These are phyloP conservation scores for Plicaturopsis crispa DNA, from an alignment of 768 basidiomycete species.

Conservation along the genomic window DNA sequence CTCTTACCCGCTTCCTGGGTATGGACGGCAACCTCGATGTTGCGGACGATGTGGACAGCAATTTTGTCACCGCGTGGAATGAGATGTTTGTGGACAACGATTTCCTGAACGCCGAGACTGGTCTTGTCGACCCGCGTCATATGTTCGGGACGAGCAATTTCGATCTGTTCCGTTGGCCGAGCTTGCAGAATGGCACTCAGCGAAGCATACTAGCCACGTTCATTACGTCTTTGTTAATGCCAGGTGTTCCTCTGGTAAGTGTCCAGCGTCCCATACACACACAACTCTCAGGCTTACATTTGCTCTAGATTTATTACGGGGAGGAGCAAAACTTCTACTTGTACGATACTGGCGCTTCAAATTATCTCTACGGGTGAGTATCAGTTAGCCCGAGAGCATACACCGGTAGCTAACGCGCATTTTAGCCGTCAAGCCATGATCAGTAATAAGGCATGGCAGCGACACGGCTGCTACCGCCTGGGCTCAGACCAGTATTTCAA, in stretches of 20 bases:
- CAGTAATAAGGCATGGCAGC: conserved; percentile 78
- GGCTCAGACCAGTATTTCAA: conserved; percentile 94
- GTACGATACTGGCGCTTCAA: conserved; percentile 81
- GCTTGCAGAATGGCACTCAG: conserved; percentile 77
- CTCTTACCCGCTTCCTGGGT: conserved; percentile 79
- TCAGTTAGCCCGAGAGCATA: background rate
- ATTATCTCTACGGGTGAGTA: conserved; percentile 83
- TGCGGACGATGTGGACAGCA: conserved; percentile 75
- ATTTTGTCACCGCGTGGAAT: conserved; percentile 90
- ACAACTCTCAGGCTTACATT: background rate
- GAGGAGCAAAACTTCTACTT: conserved; percentile 91
- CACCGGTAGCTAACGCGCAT: conserved; percentile 3
- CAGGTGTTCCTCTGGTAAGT: conserved; percentile 73
- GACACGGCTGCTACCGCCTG: conserved; percentile 86
- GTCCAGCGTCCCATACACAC: too few relatives aligned
- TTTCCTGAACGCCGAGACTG: conserved; percentile 65
- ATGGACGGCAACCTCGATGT: conserved; percentile 95
- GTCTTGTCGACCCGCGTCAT: conserved; percentile 71
- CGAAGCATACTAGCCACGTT: conserved; percentile 72
- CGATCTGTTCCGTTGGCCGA: conserved; percentile 92
- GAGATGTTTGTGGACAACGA: conserved; percentile 87
- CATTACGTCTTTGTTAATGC: conserved; percentile 74
- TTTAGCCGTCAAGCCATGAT: conserved; percentile 88
- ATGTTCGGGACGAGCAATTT: conserved; percentile 93
- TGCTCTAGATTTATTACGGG: conserved; percentile 75